A percentile compares a stretch with the other conserved stretches of the same genome.
phyloP scores from a whole-genome alignment of 805 yeast genomes.

The Maudiozyma bulderi region DNA sequence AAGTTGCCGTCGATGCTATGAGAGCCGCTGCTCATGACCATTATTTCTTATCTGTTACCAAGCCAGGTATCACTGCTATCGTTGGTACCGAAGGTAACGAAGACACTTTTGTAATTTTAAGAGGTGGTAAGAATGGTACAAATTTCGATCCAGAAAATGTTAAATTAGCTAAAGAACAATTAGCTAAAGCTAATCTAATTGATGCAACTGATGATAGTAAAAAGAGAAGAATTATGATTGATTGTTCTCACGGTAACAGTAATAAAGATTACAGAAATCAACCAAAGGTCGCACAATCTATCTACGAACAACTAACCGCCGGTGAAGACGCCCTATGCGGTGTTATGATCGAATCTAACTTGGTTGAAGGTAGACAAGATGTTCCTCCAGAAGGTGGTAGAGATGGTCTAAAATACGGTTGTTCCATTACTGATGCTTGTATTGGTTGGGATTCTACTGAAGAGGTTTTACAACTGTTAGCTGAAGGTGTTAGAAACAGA shows the following conservation, averaged over 20 bases:
- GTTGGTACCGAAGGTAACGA: slow-evolving; percentile 91
- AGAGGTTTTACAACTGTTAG: slow-evolving; percentile 55
- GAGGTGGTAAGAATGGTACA: slow-evolving; percentile 94
- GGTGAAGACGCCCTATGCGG: slow-evolving; percentile 82
- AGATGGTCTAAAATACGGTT: slow-evolving; percentile 73
- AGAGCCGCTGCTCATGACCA: slow-evolving; percentile 88
- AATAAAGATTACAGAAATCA: slow-evolving; percentile 85
- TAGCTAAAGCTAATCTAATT: slow-evolving; percentile 42
- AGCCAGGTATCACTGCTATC: slow-evolving; percentile 93
- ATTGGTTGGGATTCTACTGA: slow-evolving; percentile 84
- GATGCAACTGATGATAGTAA: slow-evolving; percentile 32
- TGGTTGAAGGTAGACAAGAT: slow-evolving; percentile 87
- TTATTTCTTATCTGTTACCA: slow-evolving; percentile 89
- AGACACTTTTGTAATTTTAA: slow-evolving; percentile 80
- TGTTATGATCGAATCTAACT: slow-evolving; percentile 91
- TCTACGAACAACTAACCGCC: slow-evolving; percentile 65
- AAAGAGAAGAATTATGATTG: slow-evolving; percentile 75
- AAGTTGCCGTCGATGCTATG: slow-evolving; percentile 91
- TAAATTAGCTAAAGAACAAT: slow-evolving; percentile 49
- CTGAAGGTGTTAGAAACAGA: slow-evolving; percentile 74
- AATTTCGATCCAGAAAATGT: slow-evolving; percentile 77
- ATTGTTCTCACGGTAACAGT: slow-evolving; percentile 96
- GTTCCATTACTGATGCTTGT: slow-evolving; percentile 96
- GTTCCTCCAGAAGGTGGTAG: slow-evolving; percentile 75
- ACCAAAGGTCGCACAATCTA: slow-evolving; percentile 72